Conservation (phyloP, 257 asterid genomes). For the Solanum medicagineum region DNA sequence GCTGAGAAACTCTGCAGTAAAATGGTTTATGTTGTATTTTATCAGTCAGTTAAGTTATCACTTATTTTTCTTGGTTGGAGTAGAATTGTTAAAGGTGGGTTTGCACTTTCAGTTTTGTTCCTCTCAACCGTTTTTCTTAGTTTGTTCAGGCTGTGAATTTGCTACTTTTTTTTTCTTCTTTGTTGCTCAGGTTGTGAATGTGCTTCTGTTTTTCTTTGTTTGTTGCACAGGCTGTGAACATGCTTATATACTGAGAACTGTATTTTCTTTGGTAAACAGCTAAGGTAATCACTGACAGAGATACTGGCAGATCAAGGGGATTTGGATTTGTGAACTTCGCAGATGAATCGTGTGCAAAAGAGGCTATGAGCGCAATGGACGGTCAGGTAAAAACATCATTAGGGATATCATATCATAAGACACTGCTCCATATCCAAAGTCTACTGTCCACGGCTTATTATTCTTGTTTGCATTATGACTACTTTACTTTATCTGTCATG, state of each 20-base stretch:
- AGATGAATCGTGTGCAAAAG: conserved; percentile 36
- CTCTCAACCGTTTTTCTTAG: neutral
- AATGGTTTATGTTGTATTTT: neutral
- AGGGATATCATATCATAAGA: neutral
- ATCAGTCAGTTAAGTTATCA: neutral
- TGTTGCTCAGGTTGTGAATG: neutral
- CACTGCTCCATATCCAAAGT: neutral
- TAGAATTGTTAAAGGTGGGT: neutral
- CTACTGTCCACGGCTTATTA: neutral
- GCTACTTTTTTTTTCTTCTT: neutral
- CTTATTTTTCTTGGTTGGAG: neutral
- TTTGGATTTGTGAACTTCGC: conserved; percentile 71
- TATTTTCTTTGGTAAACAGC: conserved; percentile 26
- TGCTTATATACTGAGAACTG: neutral
- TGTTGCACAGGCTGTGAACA: neutral
- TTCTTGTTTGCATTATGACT: neutral
- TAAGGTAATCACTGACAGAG: conserved; percentile 60
- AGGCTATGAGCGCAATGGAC: conserved; percentile 74
- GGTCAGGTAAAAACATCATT: conserved; percentile 43
- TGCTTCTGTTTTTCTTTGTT: neutral
- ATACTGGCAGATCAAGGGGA: conserved; percentile 71
- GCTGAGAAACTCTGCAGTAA: neutral
- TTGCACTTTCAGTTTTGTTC: neutral
- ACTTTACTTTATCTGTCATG: neutral
- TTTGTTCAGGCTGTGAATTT: neutral